Evolutionary conservation across 2,329 filamentous ascomycete species (phyloP).

Genomic region (Lachnellula subtilissima): DNA sequence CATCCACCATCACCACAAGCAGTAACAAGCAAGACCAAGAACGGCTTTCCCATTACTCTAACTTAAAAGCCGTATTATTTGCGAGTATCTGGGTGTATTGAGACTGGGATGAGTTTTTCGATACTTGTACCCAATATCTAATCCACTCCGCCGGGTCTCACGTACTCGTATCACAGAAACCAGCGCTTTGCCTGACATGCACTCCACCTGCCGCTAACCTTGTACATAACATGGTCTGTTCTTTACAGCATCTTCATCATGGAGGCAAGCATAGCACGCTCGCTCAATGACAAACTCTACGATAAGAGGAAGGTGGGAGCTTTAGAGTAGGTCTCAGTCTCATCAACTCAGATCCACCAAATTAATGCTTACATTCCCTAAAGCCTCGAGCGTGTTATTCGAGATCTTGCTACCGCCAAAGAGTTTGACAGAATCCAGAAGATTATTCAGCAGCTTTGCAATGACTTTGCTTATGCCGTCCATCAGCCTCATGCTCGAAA

Average conservation of each 20-base stretch:
- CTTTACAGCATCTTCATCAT: slow-evolving; percentile 43
- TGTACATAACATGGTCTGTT: slow-evolving; percentile 13
- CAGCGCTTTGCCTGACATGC: too few relatives aligned
- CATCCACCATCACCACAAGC: too few relatives aligned
- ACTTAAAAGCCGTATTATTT: too few relatives aligned
- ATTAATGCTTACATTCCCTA: slow-evolving; percentile 7
- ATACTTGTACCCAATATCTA: too few relatives aligned
- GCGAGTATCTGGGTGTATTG: too few relatives aligned
- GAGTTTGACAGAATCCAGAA: slow-evolving; percentile 77
- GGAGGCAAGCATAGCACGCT: slow-evolving; percentile 84
- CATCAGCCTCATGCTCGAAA: slow-evolving; percentile 96
- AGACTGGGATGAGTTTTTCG: too few relatives aligned
- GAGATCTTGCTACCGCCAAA: slow-evolving; percentile 70
- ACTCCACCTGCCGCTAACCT: too few relatives aligned
- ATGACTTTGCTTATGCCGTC: slow-evolving; percentile 95
- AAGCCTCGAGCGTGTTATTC: slow-evolving; percentile 86
- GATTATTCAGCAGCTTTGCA: slow-evolving; percentile 93
- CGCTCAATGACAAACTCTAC: slow-evolving; percentile 96
- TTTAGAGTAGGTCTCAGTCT: slow-evolving; percentile 65
- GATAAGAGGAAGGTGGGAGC: slow-evolving; percentile 96
- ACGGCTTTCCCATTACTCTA: too few relatives aligned
- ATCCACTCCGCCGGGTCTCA: too few relatives aligned
- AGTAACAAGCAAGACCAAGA: too few relatives aligned
- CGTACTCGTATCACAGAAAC: too few relatives aligned
- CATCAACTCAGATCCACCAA: background rate